These are phyloP conservation scores for Naegleria lovaniensis DNA, from an alignment of 208 protist genomes.

Conservation along the genomic window DNA sequence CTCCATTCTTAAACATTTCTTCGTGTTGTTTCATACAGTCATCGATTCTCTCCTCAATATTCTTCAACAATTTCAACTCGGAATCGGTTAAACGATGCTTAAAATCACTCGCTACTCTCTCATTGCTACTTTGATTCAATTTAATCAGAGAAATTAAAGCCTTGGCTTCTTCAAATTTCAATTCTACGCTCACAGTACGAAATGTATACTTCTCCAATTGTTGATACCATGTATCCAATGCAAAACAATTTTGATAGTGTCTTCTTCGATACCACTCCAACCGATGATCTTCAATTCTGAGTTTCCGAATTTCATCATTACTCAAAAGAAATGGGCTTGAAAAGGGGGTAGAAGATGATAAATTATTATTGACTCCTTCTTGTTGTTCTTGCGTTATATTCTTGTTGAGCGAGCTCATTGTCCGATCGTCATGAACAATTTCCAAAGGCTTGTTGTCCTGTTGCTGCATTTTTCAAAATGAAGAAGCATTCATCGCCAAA, in stretches of 20 bases:
- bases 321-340: no score
- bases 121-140: background rate
- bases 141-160: background rate
- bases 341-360: no score
- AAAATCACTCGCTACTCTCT: background rate
- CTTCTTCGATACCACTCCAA: background rate
- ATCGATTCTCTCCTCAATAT: background rate
- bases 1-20: background rate
- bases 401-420: no score
- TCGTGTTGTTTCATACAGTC: background rate
- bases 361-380: no score
- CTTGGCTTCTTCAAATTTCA: background rate
- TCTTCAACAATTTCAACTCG: background rate
- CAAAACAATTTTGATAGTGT: conserved; percentile 1
- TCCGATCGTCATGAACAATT: no score
- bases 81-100: background rate
- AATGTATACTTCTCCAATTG: background rate
- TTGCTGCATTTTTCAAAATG: no score
- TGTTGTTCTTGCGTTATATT: no score
- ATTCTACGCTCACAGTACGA: background rate
- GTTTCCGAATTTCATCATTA: background rate
- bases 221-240: background rate
- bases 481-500: no score
- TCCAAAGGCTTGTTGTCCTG: no score
- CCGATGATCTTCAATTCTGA: background rate